These are phyloP conservation scores for Rhinocladiella similis DNA, from an alignment of 2,329 filamentous ascomycete genomes.

Conservation along the genomic window DNA sequence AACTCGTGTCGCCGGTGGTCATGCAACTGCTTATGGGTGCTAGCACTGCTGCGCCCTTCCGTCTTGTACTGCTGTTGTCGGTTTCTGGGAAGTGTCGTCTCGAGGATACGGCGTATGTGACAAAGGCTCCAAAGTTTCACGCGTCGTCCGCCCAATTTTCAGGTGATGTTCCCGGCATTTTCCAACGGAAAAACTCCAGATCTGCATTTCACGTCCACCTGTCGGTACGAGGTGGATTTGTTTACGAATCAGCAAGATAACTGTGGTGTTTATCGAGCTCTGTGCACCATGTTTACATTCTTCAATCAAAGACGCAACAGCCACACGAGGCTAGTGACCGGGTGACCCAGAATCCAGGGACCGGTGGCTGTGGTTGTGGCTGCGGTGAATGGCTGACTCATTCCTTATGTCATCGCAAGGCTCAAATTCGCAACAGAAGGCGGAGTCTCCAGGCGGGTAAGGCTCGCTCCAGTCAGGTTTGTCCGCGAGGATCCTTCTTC, in stretches of 20 bases:
- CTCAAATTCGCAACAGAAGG: no score
- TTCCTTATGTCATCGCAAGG: not conserved
- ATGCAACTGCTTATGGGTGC: no score
- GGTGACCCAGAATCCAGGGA: not conserved
- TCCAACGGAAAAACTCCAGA: not conserved
- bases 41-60: no score
- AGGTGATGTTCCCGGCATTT: not conserved
- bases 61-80: no score
- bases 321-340: not conserved
- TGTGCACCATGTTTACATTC: conserved; percentile 4
- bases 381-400: not conserved
- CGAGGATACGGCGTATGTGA: not conserved
- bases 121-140: not conserved
- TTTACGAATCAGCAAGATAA: not conserved
- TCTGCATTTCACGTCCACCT: not conserved
- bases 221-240: not conserved
- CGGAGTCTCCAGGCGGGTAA: not conserved
- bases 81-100: not conserved
- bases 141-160: not conserved
- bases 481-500: no score
- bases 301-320: not conserved
- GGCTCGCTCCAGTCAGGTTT: not conserved
- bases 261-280: not conserved
- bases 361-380: not conserved
- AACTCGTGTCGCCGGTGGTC: not conserved